phyloP scores from a whole-genome alignment of 345 rosid species.

The Camelina hispida region DNA sequence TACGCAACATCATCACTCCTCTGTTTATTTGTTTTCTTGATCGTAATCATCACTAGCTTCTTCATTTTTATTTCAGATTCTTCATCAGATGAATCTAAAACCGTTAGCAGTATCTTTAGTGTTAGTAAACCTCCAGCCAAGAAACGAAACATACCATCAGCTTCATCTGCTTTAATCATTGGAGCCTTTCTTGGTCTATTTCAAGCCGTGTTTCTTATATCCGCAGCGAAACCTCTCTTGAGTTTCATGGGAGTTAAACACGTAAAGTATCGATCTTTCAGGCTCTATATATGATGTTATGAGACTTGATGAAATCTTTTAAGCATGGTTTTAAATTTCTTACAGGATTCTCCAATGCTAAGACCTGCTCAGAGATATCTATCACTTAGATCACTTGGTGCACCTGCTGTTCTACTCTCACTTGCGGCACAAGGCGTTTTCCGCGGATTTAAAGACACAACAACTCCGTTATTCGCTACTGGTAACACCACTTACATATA shows the following conservation, averaged over 20 bases:
- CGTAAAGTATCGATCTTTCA: slow-evolving; percentile 50
- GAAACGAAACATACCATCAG: slow-evolving; percentile 83
- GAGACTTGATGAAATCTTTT: not conserved
- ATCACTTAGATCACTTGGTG: slow-evolving; percentile 85
- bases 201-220: slow-evolving; percentile 77
- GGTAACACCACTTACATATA: slow-evolving; percentile 46
- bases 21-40: slow-evolving; percentile 14
- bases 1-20: not conserved
- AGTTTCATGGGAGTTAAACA: slow-evolving; percentile 86
- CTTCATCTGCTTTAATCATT: slow-evolving; percentile 86
- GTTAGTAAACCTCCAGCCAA: slow-evolving; percentile 43
- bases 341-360: slow-evolving; percentile 83
- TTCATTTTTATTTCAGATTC: slow-evolving; percentile 48
- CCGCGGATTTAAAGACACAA: slow-evolving; percentile 92
- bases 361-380: slow-evolving; percentile 75
- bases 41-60: not conserved
- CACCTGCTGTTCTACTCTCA: slow-evolving; percentile 92
- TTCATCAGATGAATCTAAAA: slow-evolving; percentile 36
- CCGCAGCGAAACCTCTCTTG: slow-evolving; percentile 73
- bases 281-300: not conserved
- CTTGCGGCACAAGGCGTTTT: slow-evolving; percentile 88
- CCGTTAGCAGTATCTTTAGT: slow-evolving; percentile 44
- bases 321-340: not conserved
- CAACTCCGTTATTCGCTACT: slow-evolving; percentile 78
- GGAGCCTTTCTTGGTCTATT: slow-evolving; percentile 86